These are phyloP conservation scores for Nelumbo lutea DNA, from an alignment of 164 flowering plant genomes.

Conservation along the genomic window DNA sequence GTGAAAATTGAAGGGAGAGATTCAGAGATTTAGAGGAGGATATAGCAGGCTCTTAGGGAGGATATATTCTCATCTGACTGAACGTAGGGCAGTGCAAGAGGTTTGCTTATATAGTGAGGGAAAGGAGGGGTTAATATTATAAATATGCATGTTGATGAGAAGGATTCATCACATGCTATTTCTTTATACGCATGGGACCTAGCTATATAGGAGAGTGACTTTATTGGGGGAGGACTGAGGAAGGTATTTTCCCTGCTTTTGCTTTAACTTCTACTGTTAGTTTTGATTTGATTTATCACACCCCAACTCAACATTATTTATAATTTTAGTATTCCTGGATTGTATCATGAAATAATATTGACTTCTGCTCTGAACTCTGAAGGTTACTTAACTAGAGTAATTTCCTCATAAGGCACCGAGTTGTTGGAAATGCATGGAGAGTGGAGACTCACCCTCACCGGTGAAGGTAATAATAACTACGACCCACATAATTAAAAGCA, in stretches of 20 bases:
- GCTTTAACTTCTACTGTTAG: conserved; percentile 13
- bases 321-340: too few relatives aligned
- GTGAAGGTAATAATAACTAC: too few relatives aligned
- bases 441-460: too few relatives aligned
- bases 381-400: too few relatives aligned
- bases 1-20: background rate
- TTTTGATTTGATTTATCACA: conserved; percentile 14
- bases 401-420: too few relatives aligned
- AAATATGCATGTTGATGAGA: background rate
- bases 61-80: background rate
- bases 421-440: too few relatives aligned
- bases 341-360: too few relatives aligned
- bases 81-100: conserved; percentile 13
- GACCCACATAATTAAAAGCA: too few relatives aligned
- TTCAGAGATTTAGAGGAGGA: background rate
- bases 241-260: conserved; percentile 5
- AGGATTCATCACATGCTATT: conserved; percentile 18
- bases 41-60: background rate
- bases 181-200: background rate
- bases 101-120: conserved; percentile 25
- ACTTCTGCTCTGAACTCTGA: too few relatives aligned
- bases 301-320: background rate
- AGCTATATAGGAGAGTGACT: background rate
- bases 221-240: conserved; percentile 28
- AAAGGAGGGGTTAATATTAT: background rate